Evolutionary conservation across 192 early-diverging fungal genomes (phyloP), one percentile per base, ranked within the genome.

Genomic region (Umbelopsis ramanniana): DNA sequence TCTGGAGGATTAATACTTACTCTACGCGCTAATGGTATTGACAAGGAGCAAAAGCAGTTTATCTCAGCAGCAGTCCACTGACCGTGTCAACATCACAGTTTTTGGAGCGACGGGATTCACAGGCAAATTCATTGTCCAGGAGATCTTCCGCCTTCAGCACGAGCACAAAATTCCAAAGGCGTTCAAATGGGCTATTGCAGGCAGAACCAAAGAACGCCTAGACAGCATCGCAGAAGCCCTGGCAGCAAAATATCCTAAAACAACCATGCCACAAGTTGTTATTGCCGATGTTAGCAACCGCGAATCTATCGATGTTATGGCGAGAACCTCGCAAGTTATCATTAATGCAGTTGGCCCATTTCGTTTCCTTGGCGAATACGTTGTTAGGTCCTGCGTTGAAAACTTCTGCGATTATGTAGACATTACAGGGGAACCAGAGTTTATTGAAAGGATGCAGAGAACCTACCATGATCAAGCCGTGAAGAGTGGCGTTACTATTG

Each of bases 281-380:
- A 57, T 87, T 37, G 86, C 82, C 3, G 78, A 87, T 79, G 83
- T 86, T 8, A 66, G 60, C 21, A 69, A 63, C 21, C 73, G 70
- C 3, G 77, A 74, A 43, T 24, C 46, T 46, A 26, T 76, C 9
- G 75, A 81, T 50, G 22, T 23, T n/a, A 69, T 74, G 76, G 40
- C 74, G 6, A 21, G 46, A 19, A 46, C 60, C 35, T 67, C 74
- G 15, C 70, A 52, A n/a, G 76, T 89, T 21, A 57, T 86, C 17
- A 78, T 89, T 67, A 87, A 87, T 67, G 87, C 86, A 46, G 86
- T 89, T 26, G 90, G 90, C 8, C 90, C 90, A 7, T 92, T 86
- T 79, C 82, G 90, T 4, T 90, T 85, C 57, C 79, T 82, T 72
- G 90, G 90, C 19, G 85, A 87, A 72, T 84, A 85, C 22, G 90